Evolutionary conservation across 192 early-diverging fungal species (phyloP).

Genomic region (Backusella parvicylindrica): DNA sequence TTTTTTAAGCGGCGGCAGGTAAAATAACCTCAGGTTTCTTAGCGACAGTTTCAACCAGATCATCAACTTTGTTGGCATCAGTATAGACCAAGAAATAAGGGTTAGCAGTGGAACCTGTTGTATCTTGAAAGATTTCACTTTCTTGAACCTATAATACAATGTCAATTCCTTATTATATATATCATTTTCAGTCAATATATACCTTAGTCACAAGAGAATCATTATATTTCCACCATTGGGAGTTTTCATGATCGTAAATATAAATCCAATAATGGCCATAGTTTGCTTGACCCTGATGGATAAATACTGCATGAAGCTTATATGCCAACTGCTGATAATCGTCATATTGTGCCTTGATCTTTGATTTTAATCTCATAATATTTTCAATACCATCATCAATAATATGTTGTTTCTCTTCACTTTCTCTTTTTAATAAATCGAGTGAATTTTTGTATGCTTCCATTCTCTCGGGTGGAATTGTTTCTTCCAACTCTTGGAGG

Average conservation of each 20-base stretch:
- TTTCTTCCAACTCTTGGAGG: conserved; percentile 6
- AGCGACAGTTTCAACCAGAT: conserved; percentile 11
- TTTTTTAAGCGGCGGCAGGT: background rate
- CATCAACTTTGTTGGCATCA: background rate
- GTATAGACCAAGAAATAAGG: conserved; percentile 75
- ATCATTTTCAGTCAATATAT: background rate
- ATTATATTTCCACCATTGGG: conserved; percentile 74
- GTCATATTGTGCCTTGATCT: conserved; percentile 33
- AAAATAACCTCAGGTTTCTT: background rate
- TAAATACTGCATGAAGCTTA: conserved; percentile 73
- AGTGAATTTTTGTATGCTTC: background rate
- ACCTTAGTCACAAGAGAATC: conserved; percentile 65
- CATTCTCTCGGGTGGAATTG: background rate
- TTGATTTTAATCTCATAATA: conserved; percentile 11
- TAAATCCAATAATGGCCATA: conserved; percentile 85
- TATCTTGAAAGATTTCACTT: conserved; percentile 52
- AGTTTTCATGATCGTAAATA: conserved; percentile 50
- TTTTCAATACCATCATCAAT: conserved; percentile 15
- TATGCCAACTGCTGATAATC: conserved; percentile 46
- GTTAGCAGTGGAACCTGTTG: conserved; percentile 55
- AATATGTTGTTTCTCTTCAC: background rate
- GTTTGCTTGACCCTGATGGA: conserved; percentile 64
- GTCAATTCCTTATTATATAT: background rate
- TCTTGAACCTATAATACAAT: conserved; percentile 37
- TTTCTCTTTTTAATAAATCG: conserved; percentile 17